Percentiles rank a stretch among this genome's conserved stretches.
These are phyloP conservation scores for Cyclocybe aegerita DNA, from an alignment of 768 basidiomycete genomes.

Conservation along the genomic window DNA sequence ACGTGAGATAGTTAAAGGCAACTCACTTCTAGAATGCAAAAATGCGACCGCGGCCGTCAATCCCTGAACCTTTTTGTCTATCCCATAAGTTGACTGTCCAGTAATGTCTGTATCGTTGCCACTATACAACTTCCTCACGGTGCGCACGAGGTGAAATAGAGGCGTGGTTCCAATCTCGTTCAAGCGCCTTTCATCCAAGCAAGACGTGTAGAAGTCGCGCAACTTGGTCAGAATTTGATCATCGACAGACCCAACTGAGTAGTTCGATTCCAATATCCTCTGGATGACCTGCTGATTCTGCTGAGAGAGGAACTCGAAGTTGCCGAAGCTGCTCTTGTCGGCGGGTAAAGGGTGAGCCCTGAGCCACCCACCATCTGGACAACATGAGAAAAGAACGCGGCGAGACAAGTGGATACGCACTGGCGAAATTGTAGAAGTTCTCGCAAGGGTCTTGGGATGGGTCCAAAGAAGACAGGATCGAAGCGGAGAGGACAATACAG, in stretches of 20 bases:
- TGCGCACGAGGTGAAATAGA: conserved; percentile 63
- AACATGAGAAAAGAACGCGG: conserved; percentile 1
- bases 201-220: conserved; percentile 74
- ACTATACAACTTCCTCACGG: conserved; percentile 58
- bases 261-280: conserved; percentile 59
- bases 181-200: conserved; percentile 76
- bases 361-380: conserved; percentile 85
- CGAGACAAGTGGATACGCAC: conserved; percentile 45
- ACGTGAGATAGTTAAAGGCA: conserved; percentile 20
- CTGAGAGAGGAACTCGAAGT: conserved; percentile 70
- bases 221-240: conserved; percentile 68
- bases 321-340: conserved; percentile 72
- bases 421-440: conserved; percentile 91
- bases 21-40: conserved; percentile 75
- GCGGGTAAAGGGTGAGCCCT: conserved; percentile 81
- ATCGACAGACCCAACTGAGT: conserved; percentile 28
- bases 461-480: conserved; percentile 81
- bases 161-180: conserved; percentile 74
- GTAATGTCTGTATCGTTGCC: conserved; percentile 45
- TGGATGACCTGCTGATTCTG: conserved; percentile 79
- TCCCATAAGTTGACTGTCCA: not conserved
- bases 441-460: conserved; percentile 88
- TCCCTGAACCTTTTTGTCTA: conserved; percentile 41
- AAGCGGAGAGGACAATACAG: conserved; percentile 82
- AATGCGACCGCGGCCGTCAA: conserved; percentile 83